phyloP scores from a whole-genome alignment of 2,329 filamentous ascomycete species.

The Diplodia mutila region DNA sequence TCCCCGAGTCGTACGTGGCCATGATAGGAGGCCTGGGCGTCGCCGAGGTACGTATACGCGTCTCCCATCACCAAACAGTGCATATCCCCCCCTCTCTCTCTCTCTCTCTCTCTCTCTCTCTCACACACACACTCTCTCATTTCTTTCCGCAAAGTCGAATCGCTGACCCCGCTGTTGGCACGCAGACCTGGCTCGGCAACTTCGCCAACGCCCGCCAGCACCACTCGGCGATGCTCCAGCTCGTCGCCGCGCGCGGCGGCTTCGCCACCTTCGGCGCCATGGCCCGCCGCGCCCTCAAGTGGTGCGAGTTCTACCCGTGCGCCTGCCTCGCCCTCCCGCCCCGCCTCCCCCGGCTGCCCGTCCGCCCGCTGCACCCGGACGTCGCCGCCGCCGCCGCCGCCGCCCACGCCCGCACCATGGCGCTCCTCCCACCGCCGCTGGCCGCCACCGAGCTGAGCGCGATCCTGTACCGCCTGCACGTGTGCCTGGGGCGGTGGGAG shows the following conservation, averaged over 20 bases:
- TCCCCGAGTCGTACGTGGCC: conserved; percentile 3
- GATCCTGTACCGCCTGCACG: background rate
- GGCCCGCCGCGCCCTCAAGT: background rate
- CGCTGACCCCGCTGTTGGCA: too few species aligned
- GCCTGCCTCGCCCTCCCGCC: background rate
- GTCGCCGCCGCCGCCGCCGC: background rate
- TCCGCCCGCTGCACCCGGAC: background rate
- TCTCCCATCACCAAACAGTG: too few species aligned
- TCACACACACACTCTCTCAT: too few species aligned
- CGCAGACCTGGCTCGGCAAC: conserved; percentile 10
- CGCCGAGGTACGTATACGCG: background rate
- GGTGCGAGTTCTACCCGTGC: conserved; percentile 12
- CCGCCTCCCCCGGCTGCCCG: background rate
- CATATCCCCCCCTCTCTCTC: too few species aligned
- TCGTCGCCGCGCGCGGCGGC: background rate
- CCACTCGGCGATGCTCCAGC: background rate
- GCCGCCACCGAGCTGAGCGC: background rate
- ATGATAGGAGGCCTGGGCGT: background rate
- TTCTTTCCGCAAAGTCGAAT: too few species aligned
- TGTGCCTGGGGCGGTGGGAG: background rate
- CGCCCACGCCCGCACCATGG: background rate
- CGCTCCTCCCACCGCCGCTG: background rate
- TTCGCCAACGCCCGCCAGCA: background rate
- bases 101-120: too few species aligned
- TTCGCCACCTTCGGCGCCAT: background rate